Conservation (phyloP, 202 grass and related monocot species). For the Musa balbisiana region DNA sequence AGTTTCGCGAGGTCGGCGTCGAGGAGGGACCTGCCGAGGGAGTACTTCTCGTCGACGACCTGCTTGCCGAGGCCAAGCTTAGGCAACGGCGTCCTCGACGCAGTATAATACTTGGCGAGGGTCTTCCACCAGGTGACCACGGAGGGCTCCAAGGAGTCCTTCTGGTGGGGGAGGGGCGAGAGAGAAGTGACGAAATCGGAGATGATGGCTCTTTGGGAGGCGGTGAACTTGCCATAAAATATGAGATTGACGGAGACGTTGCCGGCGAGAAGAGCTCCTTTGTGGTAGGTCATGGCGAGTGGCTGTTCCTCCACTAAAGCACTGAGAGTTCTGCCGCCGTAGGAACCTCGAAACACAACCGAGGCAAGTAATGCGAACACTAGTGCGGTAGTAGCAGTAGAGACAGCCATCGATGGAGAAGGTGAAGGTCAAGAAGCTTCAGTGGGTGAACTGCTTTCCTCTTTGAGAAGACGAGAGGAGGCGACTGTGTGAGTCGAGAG, state of each 20-base stretch:
- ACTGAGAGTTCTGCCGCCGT: neutral
- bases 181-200: conserved; percentile 11
- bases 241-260: conserved; percentile 7
- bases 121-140: conserved; percentile 7
- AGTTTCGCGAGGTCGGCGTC: conserved; percentile 10
- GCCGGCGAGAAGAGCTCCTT: conserved; percentile 4
- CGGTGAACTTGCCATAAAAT: conserved; percentile 6
- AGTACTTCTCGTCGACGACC: conserved; percentile 8
- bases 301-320: neutral
- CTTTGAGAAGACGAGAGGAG: too few species aligned
- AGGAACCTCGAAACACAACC: neutral
- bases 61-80: conserved; percentile 3
- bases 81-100: neutral
- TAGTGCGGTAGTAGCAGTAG: too few species aligned
- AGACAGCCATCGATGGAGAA: too few species aligned
- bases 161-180: neutral
- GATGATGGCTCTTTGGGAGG: conserved; percentile 3
- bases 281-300: conserved; percentile 11
- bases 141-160: neutral
- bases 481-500: too few species aligned
- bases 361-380: too few species aligned
- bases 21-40: conserved; percentile 1
- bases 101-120: neutral
- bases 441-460: too few species aligned
- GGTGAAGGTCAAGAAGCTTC: too few species aligned